A percentile compares a stretch with the other conserved stretches of the same genome.
These are phyloP conservation scores for Liriodendron chinense DNA, from an alignment of 164 flowering plant genomes.

Conservation along the genomic window DNA sequence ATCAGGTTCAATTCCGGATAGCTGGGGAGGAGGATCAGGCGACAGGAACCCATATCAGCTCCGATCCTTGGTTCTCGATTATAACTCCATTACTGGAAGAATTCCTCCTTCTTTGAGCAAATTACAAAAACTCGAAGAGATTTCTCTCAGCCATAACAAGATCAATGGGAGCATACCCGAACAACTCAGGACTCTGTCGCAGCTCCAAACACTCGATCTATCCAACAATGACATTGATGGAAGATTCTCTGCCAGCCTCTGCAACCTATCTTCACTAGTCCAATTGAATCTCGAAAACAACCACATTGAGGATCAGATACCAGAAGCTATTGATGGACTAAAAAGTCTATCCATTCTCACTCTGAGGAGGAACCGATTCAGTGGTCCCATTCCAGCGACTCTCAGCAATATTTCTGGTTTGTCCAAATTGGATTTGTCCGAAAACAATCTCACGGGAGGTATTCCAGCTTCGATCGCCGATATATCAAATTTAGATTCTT, in stretches of 20 bases:
- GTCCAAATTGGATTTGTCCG: conserved; percentile 55
- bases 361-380: conserved; percentile 44
- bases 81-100: conserved; percentile 4
- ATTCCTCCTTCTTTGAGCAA: conserved; percentile 35
- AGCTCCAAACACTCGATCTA: conserved; percentile 52
- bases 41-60: not conserved
- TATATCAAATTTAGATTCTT: conserved; percentile 46
- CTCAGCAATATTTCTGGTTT: conserved; percentile 54
- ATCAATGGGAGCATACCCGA: conserved; percentile 57
- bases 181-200: conserved; percentile 44
- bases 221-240: conserved; percentile 62
- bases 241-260: conserved; percentile 43
- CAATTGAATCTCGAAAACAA: conserved; percentile 46
- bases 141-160: conserved; percentile 53
- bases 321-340: conserved; percentile 35
- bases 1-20: conserved; percentile 61
- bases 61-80: not conserved
- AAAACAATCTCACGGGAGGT: conserved; percentile 52
- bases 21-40: not conserved
- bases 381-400: conserved; percentile 55
- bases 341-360: conserved; percentile 43
- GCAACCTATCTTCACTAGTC: conserved; percentile 47
- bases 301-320: conserved; percentile 41
- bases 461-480: conserved; percentile 61
- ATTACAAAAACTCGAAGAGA: conserved; percentile 42